phyloP scores from a whole-genome alignment of 2,329 filamentous ascomycete species.

The Pseudogymnoascus sp. region DNA sequence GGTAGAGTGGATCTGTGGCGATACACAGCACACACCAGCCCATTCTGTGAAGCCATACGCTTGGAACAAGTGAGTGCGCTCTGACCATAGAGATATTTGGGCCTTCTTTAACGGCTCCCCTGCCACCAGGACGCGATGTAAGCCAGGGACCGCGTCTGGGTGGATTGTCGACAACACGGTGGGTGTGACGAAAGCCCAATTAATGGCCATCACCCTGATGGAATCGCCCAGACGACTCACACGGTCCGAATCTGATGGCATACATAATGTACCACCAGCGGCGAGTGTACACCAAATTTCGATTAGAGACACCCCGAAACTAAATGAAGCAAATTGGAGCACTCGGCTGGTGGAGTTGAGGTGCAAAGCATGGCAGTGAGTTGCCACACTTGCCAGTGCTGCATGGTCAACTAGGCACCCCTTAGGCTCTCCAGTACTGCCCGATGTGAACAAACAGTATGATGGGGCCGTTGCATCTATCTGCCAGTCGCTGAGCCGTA shows the following conservation, averaged over 20 bases:
- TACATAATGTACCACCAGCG: constrained; percentile 41
- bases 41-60: constrained; percentile 47
- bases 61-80: constrained; percentile 32
- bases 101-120: constrained; percentile 49
- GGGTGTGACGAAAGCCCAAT: constrained; percentile 20
- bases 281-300: constrained; percentile 11
- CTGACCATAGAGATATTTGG: constrained; percentile 26
- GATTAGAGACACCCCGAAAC: not conserved
- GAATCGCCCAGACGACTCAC: constrained; percentile 62
- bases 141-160: constrained; percentile 64
- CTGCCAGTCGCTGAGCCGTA: not conserved
- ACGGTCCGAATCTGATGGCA: constrained; percentile 58
- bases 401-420: constrained; percentile 34
- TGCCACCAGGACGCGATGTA: constrained; percentile 10
- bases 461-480: constrained; percentile 4
- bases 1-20: not conserved
- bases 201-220: constrained; percentile 52
- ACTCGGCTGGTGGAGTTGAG: constrained; percentile 33
- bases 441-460: constrained; percentile 31
- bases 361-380: constrained; percentile 26
- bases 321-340: constrained; percentile 26
- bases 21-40: not conserved
- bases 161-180: constrained; percentile 72
- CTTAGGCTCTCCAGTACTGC: constrained; percentile 43
- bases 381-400: constrained; percentile 16